Evolutionary conservation across 805 yeast genomes (phyloP), one percentile per base, ranked within the genome.

Genomic region (Clavispora phyllophila): DNA sequence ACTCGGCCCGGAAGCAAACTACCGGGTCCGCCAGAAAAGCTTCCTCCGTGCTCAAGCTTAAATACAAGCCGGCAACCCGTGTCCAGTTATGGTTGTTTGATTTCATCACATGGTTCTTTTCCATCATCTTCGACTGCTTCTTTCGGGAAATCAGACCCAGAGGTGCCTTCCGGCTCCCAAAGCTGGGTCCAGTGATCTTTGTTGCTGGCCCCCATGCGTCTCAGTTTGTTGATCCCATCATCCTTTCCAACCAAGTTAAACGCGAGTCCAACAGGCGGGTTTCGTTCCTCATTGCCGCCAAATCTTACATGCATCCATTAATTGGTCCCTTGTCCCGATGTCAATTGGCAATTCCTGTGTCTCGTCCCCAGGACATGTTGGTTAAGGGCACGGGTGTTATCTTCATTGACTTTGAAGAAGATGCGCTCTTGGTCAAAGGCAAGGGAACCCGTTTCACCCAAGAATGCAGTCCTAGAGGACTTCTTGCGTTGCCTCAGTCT

Each of bases 171-270:
- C 76, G 81, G 38, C 57, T 81, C 26, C 84, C 84, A 0, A 70
- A 75, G 24, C 62, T 74, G 9, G 97, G 96, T 0, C 91, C 98
- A 0, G 82, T 89, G 8, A 84, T 91, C 42, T 83, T 93, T 48
- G 98, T 93, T 27, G 95, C 93, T 9, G 99, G 96, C 2, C 98
- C 98, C 1, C 99, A 91, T 67, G 95, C 96, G n/a, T 87, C 87
- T 58, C 96, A 87, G 65, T 90, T 90, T 58, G 88, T 90, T 26
- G 78, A 78, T 41, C 91, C 93, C 2, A 78, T 90, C 38, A 75
- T 93, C 40, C 70, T 93, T 37, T 82, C 87, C 85, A 82, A 85
- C 37, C 91, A 85, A 58, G 91, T 87, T 20, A 77, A 81, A 53
- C 68, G 70, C 39, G 80, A 79, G 44, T 75, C 84, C 2, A 75